These are phyloP conservation scores for Daldinia childiae DNA, from an alignment of 495 filamentous ascomycete genomes.

Conservation along the genomic window DNA sequence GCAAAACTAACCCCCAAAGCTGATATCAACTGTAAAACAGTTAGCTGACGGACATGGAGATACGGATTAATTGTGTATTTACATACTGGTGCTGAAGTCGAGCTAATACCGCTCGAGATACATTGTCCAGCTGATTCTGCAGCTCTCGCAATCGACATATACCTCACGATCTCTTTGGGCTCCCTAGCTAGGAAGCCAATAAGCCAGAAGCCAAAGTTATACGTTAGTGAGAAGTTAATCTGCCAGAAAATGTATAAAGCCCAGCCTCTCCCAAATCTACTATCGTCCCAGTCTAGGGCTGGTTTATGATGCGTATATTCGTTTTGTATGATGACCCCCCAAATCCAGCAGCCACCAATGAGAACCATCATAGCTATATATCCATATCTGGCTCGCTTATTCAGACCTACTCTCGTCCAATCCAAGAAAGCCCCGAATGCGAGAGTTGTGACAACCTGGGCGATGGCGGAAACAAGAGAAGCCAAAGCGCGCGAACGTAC, in stretches of 20 bases:
- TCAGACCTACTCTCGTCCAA: constrained; percentile 10
- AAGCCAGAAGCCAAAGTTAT: constrained; percentile 43
- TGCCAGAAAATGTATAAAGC: constrained; percentile 38
- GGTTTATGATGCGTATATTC: constrained; percentile 25
- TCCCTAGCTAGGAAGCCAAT: constrained; percentile 39
- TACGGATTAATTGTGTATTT: background rate
- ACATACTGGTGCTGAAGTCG: constrained; percentile 36
- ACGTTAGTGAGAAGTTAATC: constrained; percentile 41
- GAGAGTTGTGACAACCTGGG: constrained; percentile 19
- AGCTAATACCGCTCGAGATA: constrained; percentile 42
- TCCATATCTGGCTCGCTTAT: constrained; percentile 16
- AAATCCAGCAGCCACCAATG: constrained; percentile 15
- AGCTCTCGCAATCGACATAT: constrained; percentile 32
- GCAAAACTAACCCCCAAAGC: constrained; percentile 30
- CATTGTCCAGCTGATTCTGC: constrained; percentile 41
- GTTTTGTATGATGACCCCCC: constrained; percentile 14
- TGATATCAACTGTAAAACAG: constrained; percentile 13
- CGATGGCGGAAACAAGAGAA: constrained; percentile 10
- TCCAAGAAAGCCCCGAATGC: constrained; percentile 14
- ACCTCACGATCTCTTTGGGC: constrained; percentile 30
- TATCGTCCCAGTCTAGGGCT: constrained; percentile 12
- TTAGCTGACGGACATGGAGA: background rate
- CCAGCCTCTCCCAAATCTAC: constrained; percentile 22
- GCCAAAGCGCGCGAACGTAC: constrained; percentile 19
- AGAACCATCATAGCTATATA: constrained; percentile 17